Percentiles rank a stretch among this genome's conserved stretches.
Conservation (phyloP, 495 filamentous ascomycete species). For the Hypoxylon cercidicola region DNA sequence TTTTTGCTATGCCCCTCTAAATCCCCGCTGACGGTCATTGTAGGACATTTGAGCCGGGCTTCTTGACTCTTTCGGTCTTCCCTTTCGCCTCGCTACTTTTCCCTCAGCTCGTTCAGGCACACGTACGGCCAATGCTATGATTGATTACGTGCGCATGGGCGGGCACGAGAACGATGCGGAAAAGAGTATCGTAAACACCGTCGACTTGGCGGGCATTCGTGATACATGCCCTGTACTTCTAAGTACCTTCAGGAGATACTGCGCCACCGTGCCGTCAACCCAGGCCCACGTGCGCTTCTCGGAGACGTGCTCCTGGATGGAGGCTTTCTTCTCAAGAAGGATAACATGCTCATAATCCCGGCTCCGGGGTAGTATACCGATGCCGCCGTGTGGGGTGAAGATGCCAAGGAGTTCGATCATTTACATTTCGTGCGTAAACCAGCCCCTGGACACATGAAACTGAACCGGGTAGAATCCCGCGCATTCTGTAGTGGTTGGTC, state of each 20-base stretch:
- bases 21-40: too few relatives aligned
- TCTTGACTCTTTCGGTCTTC: slow-evolving; percentile 33
- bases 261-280: slow-evolving; percentile 35
- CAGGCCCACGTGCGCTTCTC: slow-evolving; percentile 35
- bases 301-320: slow-evolving; percentile 46
- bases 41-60: slow-evolving; percentile 35
- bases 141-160: slow-evolving; percentile 27
- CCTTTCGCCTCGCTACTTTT: slow-evolving; percentile 26
- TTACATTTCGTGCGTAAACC: slow-evolving; percentile 39
- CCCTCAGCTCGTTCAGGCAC: slow-evolving; percentile 21
- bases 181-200: slow-evolving; percentile 16
- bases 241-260: slow-evolving; percentile 45
- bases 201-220: slow-evolving; percentile 31
- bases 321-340: slow-evolving; percentile 47
- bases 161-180: slow-evolving; percentile 23
- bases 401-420: slow-evolving; percentile 44
- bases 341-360: slow-evolving; percentile 46
- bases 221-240: slow-evolving; percentile 38
- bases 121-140: slow-evolving; percentile 29
- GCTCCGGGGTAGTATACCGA: slow-evolving; percentile 43
- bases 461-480: slow-evolving; percentile 46
- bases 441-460: slow-evolving; percentile 29
- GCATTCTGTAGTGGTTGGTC: slow-evolving; percentile 50
- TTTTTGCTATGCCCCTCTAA: too few relatives aligned
- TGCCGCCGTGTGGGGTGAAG: slow-evolving; percentile 41